Percentiles rank a stretch among this genome's conserved stretches.
Conservation (phyloP, 129 eudicot species). For the Lactuca saligna region DNA sequence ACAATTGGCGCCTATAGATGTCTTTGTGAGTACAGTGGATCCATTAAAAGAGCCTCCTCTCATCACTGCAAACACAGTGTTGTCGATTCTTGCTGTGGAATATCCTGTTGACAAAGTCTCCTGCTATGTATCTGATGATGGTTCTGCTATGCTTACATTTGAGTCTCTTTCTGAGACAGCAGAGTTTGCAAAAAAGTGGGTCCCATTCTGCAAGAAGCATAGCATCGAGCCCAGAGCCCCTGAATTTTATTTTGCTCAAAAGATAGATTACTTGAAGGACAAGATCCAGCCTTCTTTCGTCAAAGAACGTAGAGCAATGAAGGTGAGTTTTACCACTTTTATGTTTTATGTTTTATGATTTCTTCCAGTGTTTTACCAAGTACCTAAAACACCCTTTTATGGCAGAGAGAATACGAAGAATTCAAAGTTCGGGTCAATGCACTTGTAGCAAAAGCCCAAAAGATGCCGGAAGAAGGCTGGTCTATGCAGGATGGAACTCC, state of each 20-base stretch:
- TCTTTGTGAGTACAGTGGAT: conserved; percentile 92
- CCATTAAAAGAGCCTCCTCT: conserved; percentile 85
- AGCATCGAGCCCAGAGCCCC: conserved; percentile 89
- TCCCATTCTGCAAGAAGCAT: conserved; percentile 85
- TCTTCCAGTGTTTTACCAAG: background rate
- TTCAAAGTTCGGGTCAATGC: conserved; percentile 77
- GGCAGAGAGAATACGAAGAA: conserved; percentile 83
- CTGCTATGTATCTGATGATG: conserved; percentile 57
- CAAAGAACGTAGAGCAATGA: conserved; percentile 87
- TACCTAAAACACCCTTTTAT: background rate
- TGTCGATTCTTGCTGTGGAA: conserved; percentile 82
- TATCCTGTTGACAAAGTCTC: conserved; percentile 90
- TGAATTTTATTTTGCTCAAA: conserved; percentile 83
- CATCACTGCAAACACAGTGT: conserved; percentile 78
- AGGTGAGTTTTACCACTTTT: conserved; percentile 38
- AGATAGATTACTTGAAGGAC: conserved; percentile 87
- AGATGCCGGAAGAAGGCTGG: conserved; percentile 96
- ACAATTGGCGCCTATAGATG: conserved; percentile 77
- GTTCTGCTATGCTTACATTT: conserved; percentile 49
- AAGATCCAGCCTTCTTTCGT: conserved; percentile 89
- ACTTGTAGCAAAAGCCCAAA: conserved; percentile 72
- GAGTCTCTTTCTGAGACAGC: conserved; percentile 52
- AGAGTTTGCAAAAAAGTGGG: conserved; percentile 64
- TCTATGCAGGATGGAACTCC: conserved; percentile 91
- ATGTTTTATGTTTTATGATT: background rate